Base-by-base conservation (phyloP, 2,329 filamentous ascomycete species). In the Chaetothyriales sp. region DNA sequence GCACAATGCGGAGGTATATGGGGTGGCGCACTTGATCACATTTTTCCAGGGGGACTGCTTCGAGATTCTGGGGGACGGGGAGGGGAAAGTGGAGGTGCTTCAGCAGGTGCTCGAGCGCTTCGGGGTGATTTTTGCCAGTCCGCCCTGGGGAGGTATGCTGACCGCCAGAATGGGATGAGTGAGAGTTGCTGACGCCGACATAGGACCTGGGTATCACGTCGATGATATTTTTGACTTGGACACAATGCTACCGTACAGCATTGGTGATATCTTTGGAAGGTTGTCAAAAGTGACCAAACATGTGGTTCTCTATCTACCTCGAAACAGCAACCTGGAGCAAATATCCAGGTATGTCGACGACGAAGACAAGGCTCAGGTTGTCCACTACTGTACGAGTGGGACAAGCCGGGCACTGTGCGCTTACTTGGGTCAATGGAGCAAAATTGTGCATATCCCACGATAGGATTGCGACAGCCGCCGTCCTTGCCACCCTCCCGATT, bases 11-110 rank as follows among this genome's bases (percentile, higher is more conserved):
- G 74, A 80, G 51, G 72, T 97, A 46, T 94, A 95, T 65, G 89
- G 84, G 2, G 85, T 95, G 0, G 71, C 73, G 2, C 77, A 83
- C 47, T 81, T 80, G 63, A 90, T 98, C 61, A 85, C 81, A 51
- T 98, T 89, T 84, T 77, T 95, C 40, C 74, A 85, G 51, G 89
- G 84, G 3, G 89, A 97, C 69, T 92, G 85, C 65, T 94, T 98
- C 63, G 77, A 86, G 37, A 80, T 82, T 47, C 68, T 94, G 20
- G 67, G 74, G 29, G 40, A 53, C n/a, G 58, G 62, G 18, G 48
- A 55, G n/a, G 40, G 43, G 28, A 50, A 54, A 25, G 54, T 43
- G 19, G 49, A 46, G 20, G 33, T 40, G 10, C 22, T 46, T 1
- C 51, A 51, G 44, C 43, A 45, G 65, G 66, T 58, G 71, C 54